A percentile compares a stretch with the other conserved stretches of the same genome.
phyloP scores from a whole-genome alignment of 2,329 filamentous ascomycete species.

The Parasarocladium wereldwijsianum region DNA sequence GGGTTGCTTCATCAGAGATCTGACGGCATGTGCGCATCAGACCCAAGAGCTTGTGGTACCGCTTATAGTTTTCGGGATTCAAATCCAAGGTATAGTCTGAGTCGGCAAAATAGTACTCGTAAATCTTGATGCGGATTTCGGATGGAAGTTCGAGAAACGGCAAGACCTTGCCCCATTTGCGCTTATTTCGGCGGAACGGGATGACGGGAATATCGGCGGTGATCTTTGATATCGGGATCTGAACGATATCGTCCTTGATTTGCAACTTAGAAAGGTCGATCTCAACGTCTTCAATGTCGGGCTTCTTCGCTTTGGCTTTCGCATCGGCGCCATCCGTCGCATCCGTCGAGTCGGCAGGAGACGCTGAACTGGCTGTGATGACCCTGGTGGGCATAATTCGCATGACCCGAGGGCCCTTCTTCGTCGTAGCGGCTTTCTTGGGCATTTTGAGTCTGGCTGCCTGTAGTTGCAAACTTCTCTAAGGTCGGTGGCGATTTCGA shows the following conservation, averaged over 20 bases:
- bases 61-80: constrained; percentile 49
- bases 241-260: constrained; percentile 24
- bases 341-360: not conserved
- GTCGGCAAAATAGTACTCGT: constrained; percentile 44
- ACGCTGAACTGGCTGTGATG: not conserved
- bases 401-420: not conserved
- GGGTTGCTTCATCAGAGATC: constrained; percentile 47
- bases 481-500: constrained; percentile 3
- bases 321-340: not conserved
- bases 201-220: constrained; percentile 23
- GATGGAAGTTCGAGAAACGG: constrained; percentile 53
- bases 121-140: constrained; percentile 57
- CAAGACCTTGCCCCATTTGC: constrained; percentile 25
- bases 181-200: constrained; percentile 16
- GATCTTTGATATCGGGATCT: constrained; percentile 26
- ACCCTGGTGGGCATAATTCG: not conserved
- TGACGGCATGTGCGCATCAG: constrained; percentile 46
- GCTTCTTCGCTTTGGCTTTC: not conserved
- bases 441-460: not conserved
- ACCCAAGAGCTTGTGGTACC: constrained; percentile 41
- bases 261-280: constrained; percentile 16
- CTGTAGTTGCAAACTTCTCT: no score
- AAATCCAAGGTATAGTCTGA: constrained; percentile 46
- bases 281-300: constrained; percentile 9
- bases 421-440: not conserved